phyloP scores from a whole-genome alignment of 139 green algal genomes.

The Prasinococcaceae sp. region DNA sequence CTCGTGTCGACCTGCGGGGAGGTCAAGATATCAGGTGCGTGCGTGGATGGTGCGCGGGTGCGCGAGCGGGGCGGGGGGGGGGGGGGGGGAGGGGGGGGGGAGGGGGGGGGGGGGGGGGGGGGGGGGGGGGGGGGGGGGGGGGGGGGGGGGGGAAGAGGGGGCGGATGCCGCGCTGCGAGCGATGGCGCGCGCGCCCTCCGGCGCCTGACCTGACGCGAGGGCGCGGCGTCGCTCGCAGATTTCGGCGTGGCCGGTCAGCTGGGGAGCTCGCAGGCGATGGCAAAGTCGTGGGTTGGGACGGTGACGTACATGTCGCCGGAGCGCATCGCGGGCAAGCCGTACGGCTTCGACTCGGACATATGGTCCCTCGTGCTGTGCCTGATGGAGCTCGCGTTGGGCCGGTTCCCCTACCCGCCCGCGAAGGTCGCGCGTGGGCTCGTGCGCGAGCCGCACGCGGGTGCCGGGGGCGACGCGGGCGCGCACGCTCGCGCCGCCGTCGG shows the following conservation, averaged over 20 bases:
- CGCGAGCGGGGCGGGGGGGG: no score
- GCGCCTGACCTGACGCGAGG: no score
- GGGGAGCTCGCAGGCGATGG: slow-evolving; percentile 20
- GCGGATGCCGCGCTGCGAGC: no score
- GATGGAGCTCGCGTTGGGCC: slow-evolving; percentile 69
- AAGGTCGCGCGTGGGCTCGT: no score
- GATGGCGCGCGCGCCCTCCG: no score
- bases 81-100: no score
- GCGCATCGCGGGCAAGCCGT: slow-evolving; percentile 69
- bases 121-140: no score
- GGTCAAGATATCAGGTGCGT: slow-evolving; percentile 75
- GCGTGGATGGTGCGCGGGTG: no score
- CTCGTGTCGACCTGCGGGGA: slow-evolving; percentile 57
- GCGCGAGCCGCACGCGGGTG: slow-evolving; percentile 15
- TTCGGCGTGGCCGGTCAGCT: slow-evolving; percentile 75
- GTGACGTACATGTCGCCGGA: slow-evolving; percentile 97
- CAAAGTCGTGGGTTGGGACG: slow-evolving; percentile 50
- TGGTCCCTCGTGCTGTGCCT: slow-evolving; percentile 70
- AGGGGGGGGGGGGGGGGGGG: no score
- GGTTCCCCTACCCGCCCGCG: slow-evolving; percentile 72
- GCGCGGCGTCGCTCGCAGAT: no score
- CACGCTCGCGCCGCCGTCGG: neutral
- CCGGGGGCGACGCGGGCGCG: neutral
- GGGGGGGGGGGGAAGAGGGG: no score
- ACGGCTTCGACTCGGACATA: slow-evolving; percentile 42